Base-by-base conservation (phyloP, 2,329 filamentous ascomycete genomes). In the Aspergillus sp. region DNA sequence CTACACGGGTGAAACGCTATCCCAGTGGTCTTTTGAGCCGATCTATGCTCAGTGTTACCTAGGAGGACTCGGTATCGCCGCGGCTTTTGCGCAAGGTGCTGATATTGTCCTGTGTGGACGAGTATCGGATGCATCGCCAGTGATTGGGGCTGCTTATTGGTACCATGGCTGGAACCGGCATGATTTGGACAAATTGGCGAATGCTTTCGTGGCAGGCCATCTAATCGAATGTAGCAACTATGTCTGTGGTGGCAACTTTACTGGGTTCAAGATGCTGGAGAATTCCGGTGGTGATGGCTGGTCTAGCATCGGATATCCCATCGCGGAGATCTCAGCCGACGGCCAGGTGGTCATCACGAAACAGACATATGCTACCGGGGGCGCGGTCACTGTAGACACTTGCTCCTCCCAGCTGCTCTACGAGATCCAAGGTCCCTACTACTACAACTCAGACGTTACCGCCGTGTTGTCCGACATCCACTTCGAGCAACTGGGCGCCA, bases 361-460 rank as follows among this genome's bases (percentile, higher is more conserved):
- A 49, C 68, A 73, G 41, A 57, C 62, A 6, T 57, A 61, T 44
- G 54, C 61, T 6, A 57, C 54, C 1, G 67, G 66, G 2, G 71
- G 73, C n/a, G 50, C 62, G 2, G 64, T 73, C 12, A 69, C 65
- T 1, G 68, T 73, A 6, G 71, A 78, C 42, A 79, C 76, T 0
- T 73, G 75, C 43, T 70, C 70, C 0, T 73, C 70, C 4, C 77
- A 80, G 47, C 61, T 79, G 3, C 52, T 79, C 2, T 79, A 78
- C 52, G 75, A 78, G 55, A 73, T 78, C 11, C 75, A 78, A 50
- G 76, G 76, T 5, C 73, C 73, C 0, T 73, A 70, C 66, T 81
- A 81, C 55, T 77, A 71, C 65, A 79, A 80, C 60, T 74, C 71
- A 0, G 78, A 81, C 48, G 77, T 80, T 28, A 78, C 73, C 0